Conservation (phyloP, 495 filamentous ascomycete species). For the Cairneyella variabilis region DNA sequence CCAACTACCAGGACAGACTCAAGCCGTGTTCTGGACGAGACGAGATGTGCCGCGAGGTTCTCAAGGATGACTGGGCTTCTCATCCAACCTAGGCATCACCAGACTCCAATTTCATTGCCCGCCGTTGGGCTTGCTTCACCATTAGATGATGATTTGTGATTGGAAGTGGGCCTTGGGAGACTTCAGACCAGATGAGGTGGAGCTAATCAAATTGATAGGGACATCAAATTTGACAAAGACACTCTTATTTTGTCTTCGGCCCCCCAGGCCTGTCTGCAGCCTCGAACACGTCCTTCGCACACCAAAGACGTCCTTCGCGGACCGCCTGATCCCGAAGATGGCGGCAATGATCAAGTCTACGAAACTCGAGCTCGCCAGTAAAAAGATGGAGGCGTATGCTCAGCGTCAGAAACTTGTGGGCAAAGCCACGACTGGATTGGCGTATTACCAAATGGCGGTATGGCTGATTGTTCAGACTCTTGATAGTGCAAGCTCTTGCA, state of each 20-base stretch:
- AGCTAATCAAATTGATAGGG: too few species aligned
- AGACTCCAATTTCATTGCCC: conserved; percentile 95
- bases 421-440: conserved; percentile 29
- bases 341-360: conserved; percentile 28
- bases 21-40: conserved; percentile 90
- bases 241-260: too few species aligned
- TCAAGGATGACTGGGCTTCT: conserved; percentile 98
- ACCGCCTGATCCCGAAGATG: conserved; percentile 43
- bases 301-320: conserved; percentile 50
- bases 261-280: too few species aligned
- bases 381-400: conserved; percentile 27
- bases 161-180: too few species aligned
- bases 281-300: too few species aligned
- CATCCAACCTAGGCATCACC: conserved; percentile 99
- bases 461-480: conserved; percentile 29
- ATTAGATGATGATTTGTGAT: too few species aligned
- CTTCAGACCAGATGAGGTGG: too few species aligned
- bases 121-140: too few species aligned
- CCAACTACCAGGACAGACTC: conserved; percentile 58
- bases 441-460: conserved; percentile 25
- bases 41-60: conserved; percentile 81
- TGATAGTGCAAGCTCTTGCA: conserved; percentile 56
- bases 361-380: conserved; percentile 12
- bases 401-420: conserved; percentile 33
- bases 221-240: too few species aligned